Evolutionary conservation across 306 rosid genomes (phyloP), one percentile per base, ranked within the genome.

Genomic region (Prunus campanulata): DNA sequence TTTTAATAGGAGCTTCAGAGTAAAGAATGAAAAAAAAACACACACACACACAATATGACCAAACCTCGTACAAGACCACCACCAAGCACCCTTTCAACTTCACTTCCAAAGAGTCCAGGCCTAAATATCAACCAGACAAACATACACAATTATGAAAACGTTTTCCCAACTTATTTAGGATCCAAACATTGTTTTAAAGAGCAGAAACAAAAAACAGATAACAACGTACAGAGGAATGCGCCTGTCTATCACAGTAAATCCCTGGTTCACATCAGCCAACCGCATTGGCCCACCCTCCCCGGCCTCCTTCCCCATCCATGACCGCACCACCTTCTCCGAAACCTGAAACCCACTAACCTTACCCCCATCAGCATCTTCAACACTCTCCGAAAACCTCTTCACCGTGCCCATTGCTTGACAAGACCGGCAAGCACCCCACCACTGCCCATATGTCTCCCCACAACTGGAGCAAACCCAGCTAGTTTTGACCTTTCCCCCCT

Each of bases 41-140:
- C 39, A 30, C 51, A 65, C 54, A 73, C 0, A 74, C 72, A 55
- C 9, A 66, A 81, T 72, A 55, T 56, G 66, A 72, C 1, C 74
- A 29, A 71, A 94, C 98, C 98, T 89, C 94, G 98, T 14, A 94
- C 96, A 82, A 94, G 86, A 66, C 98, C 98, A 71, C 98, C 98
- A 49, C 98, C 97, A 74, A 94, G 97, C 78, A 94, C 97, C 35
- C 80, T 83, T 13, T 89, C 83, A 75, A 94, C 86, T 85, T 94
- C 98, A 72, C 61, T 49, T 77, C 97, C 98, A 62, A 94, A 83
- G 56, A 75, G 66, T 47, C 98, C 98, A 73, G 77, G 64, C 86
- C 98, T 94, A 84, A 68, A 74, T 27, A 87, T 20, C 73, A 78
- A 75, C 64, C 65, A 64, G 69, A 78, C 47, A 16, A 72, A 77